Evolutionary conservation across 352 stramenopile genomes (phyloP), one percentile per base, ranked within the genome.

Genomic region (Blastocystis sp.): DNA sequence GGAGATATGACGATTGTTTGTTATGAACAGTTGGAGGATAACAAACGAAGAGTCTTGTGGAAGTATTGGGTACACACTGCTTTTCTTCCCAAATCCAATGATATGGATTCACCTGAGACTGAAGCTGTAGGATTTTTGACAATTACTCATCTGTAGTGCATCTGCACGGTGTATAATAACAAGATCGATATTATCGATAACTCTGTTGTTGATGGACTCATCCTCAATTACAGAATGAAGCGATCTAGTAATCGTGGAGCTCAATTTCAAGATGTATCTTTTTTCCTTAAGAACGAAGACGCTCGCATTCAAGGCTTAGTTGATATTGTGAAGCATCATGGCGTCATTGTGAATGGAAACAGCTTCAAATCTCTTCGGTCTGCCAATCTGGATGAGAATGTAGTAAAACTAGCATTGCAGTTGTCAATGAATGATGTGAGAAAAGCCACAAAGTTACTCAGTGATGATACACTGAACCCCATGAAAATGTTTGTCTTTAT

Each of bases 141-240:
- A n/a, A n/a, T 24, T 0, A 3, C 4, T 85, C 43, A 66, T 26
- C 16, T 18, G 24, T 85, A 85, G 73, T 53, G 41, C 8, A 85
- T 85, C 8, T 85, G 73, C 53, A 68, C 50, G 34, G 73, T 85
- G 34, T 85, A 85, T 53, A 85, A 66, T 53, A 85, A 85, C 50
- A 64, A 65, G 2, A 85, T 85, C n/a, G 73, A 85, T 50, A 85
- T 85, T 37, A 47, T 85, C 0, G 50, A 85, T 45, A 18, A 85
- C 56, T 41, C 47, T 30, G 43, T 85, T 8, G 0, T 24, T 13
- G 30, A 66, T 34, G 30, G 13, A 11, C 24, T 85, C 50, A 37
- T 54, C n/a, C 73, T 85, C 11, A 85, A 47, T 30, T 85, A 85
- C 39, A 68, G 63, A 13, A 68, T 85, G 73, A 85, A 85, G 56